These are phyloP conservation scores for Podospora pseudoanserina DNA, from an alignment of 495 filamentous ascomycete genomes.

Conservation along the genomic window DNA sequence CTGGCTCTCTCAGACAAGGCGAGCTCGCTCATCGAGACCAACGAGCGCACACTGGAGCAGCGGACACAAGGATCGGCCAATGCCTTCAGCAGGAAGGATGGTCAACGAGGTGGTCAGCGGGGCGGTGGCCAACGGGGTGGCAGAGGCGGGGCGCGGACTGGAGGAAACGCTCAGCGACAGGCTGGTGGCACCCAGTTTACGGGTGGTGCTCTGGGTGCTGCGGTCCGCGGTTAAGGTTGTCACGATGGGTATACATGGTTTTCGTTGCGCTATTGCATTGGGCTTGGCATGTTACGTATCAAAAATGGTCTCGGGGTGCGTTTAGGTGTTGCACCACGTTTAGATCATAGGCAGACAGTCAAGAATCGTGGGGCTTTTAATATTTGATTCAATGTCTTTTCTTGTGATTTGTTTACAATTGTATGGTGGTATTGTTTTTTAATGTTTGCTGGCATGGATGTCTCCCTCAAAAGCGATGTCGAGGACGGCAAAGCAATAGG, in stretches of 20 bases:
- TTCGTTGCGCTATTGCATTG: conserved; percentile 34
- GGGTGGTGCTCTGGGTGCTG: conserved; percentile 54
- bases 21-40: conserved; percentile 88
- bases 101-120: conserved; percentile 68
- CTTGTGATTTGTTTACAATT: neutral
- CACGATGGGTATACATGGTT: conserved; percentile 22
- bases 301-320: conserved; percentile 26
- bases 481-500: too few species aligned
- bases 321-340: conserved; percentile 23
- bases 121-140: conserved; percentile 63
- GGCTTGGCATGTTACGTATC: conserved; percentile 31
- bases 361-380: conserved; percentile 19
- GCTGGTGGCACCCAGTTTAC: conserved; percentile 58
- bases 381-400: neutral
- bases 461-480: too few species aligned
- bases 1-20: conserved; percentile 95
- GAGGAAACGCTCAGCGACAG: conserved; percentile 52
- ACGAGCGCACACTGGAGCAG: conserved; percentile 95
- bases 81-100: conserved; percentile 86
- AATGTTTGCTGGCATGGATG: neutral
- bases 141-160: conserved; percentile 59
- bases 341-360: conserved; percentile 26
- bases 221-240: conserved; percentile 47
- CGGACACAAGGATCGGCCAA: conserved; percentile 93
- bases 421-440: neutral